These are phyloP conservation scores for Blastomyces gilchristii DNA, from an alignment of 2,329 filamentous ascomycete species.

Conservation along the genomic window DNA sequence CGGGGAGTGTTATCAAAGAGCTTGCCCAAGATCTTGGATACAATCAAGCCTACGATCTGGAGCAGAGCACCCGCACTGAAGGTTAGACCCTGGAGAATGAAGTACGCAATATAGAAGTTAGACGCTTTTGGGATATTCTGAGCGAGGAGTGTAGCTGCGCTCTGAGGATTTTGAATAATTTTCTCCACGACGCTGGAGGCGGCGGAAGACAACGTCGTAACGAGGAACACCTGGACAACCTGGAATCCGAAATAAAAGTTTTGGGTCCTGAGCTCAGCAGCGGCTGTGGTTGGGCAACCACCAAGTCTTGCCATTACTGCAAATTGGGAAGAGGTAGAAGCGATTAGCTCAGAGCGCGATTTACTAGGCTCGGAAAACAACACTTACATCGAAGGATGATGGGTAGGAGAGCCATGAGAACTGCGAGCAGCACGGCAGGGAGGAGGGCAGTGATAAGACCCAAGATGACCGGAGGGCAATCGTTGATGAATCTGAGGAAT, in stretches of 20 bases:
- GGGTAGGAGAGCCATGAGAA: slow-evolving; percentile 79
- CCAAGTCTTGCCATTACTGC: slow-evolving; percentile 65
- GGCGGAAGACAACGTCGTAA: slow-evolving; percentile 72
- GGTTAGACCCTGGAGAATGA: slow-evolving; percentile 80
- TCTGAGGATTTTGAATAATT: slow-evolving; percentile 53
- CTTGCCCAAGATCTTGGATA: slow-evolving; percentile 65
- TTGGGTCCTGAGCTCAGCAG: slow-evolving; percentile 80
- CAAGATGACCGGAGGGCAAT: slow-evolving; percentile 59
- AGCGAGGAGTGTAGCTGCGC: slow-evolving; percentile 56
- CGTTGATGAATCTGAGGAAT: slow-evolving; percentile 63
- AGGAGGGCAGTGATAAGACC: slow-evolving; percentile 79
- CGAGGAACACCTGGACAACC: slow-evolving; percentile 81
- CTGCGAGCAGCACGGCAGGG: slow-evolving; percentile 64
- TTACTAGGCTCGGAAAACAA: neutral
- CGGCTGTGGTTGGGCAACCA: slow-evolving; percentile 67
- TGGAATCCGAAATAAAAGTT: slow-evolving; percentile 67
- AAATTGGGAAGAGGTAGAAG: slow-evolving; percentile 10
- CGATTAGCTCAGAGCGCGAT: neutral
- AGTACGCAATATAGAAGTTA: slow-evolving; percentile 94
- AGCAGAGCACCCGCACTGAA: slow-evolving; percentile 65
- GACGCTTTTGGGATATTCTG: slow-evolving; percentile 68
- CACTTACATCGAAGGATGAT: slow-evolving; percentile 63
- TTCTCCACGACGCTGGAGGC: slow-evolving; percentile 58
- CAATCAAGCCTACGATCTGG: slow-evolving; percentile 60
- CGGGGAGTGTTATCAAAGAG: slow-evolving; percentile 68